Conservation (phyloP, 2,329 filamentous ascomycete genomes). For the Microcyclospora pomicola region DNA sequence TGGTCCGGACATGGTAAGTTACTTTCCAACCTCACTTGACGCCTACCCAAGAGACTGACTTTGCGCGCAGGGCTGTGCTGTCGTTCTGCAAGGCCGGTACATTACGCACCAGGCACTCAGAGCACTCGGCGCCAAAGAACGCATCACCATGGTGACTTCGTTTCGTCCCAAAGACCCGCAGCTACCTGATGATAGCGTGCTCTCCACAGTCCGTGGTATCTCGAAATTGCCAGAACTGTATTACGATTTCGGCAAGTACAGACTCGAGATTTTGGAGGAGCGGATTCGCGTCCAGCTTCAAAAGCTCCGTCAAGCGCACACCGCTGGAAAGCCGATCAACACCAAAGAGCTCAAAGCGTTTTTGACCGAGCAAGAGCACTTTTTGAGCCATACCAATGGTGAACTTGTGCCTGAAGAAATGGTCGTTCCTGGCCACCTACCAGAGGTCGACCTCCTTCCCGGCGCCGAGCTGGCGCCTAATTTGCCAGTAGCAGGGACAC, state of each 20-base stretch:
- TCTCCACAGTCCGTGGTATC: conserved; percentile 46
- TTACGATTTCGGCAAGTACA: conserved; percentile 47
- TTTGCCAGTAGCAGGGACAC: too few relatives aligned
- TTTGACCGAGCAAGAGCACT: conserved; percentile 20
- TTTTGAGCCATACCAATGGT: conserved; percentile 21
- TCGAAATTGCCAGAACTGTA: conserved; percentile 46
- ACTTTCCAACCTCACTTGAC: conserved; percentile 3
- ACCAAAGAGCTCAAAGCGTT: conserved; percentile 23
- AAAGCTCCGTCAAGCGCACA: conserved; percentile 25
- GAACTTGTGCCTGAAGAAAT: conserved; percentile 15
- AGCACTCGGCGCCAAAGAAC: conserved; percentile 44
- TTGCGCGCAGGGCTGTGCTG: conserved; percentile 40
- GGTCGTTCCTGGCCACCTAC: conserved; percentile 6
- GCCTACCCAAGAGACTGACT: not conserved
- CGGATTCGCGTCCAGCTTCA: conserved; percentile 37
- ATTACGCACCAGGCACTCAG: conserved; percentile 51
- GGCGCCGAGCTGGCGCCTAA: too few relatives aligned
- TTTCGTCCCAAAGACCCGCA: conserved; percentile 45
- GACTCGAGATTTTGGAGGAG: conserved; percentile 49
- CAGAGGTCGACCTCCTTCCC: conserved; percentile 5
- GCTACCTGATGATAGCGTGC: conserved; percentile 45
- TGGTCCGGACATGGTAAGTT: conserved; percentile 44
- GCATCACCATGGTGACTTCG: conserved; percentile 53
- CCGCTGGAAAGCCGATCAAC: conserved; percentile 20
- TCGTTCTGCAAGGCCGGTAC: conserved; percentile 54